A percentile compares a stretch with the other conserved stretches of the same genome.
Conservation (phyloP, 306 rosid species). For the Pterocarpus santalinus region DNA sequence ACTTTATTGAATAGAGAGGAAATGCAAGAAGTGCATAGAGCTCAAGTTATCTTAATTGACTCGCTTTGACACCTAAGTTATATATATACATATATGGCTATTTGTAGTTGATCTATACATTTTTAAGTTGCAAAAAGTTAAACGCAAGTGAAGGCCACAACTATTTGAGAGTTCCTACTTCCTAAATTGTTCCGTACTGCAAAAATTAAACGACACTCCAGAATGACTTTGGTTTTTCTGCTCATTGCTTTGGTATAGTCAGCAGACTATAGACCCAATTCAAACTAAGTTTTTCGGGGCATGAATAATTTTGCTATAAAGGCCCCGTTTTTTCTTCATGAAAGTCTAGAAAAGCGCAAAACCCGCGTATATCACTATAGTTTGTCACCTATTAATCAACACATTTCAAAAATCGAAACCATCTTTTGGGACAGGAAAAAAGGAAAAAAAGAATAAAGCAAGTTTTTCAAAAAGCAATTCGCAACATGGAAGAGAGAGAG, state of each 20-base stretch:
- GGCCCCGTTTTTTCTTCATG: not conserved
- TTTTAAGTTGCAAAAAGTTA: not conserved
- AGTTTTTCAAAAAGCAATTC: not conserved
- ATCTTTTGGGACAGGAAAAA: not conserved
- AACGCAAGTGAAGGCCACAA: conserved; percentile 9
- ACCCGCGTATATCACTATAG: not conserved
- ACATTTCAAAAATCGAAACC: not conserved
- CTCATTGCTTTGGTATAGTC: conserved; percentile 5
- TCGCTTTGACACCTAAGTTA: conserved; percentile 31
- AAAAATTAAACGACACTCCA: conserved; percentile 26
- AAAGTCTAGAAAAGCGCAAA: conserved; percentile 18
- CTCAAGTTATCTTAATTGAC: conserved; percentile 24
- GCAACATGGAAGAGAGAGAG: not conserved
- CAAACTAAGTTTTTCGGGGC: conserved; percentile 5
- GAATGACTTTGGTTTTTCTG: conserved; percentile 10
- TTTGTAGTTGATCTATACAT: not conserved
- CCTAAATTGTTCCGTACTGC: conserved; percentile 2
- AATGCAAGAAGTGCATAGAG: not conserved
- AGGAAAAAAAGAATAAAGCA: not conserved
- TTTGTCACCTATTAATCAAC: not conserved
- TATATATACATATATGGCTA: not conserved
- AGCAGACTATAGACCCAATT: conserved; percentile 14
- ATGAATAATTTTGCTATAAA: not conserved
- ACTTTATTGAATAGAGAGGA: conserved; percentile 10
- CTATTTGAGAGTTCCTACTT: conserved; percentile 14